Conservation (phyloP, 1,139 yeast genomes). For the Blastobotrys malaysiensis region DNA sequence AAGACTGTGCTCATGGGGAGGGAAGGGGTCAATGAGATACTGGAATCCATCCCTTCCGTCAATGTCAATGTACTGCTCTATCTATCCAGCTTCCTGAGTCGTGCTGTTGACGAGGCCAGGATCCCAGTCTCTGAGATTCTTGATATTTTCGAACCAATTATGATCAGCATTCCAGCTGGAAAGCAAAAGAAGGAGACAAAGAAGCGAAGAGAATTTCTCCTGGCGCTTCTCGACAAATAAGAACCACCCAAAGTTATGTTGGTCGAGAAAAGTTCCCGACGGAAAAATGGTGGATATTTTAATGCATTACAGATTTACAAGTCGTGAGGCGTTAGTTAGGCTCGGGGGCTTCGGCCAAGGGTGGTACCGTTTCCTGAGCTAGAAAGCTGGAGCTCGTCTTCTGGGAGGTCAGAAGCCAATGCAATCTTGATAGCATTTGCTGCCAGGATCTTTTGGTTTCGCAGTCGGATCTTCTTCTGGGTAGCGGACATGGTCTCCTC, state of each 20-base stretch:
- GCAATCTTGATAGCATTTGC: slow-evolving; percentile 53
- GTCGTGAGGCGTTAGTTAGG: neutral
- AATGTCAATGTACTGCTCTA: slow-evolving; percentile 40
- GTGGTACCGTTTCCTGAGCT: slow-evolving; percentile 72
- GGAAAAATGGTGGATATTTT: neutral
- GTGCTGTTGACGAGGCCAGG: slow-evolving; percentile 29
- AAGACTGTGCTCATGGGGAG: slow-evolving; percentile 23
- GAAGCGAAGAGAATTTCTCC: slow-evolving; percentile 23
- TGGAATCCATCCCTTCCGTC: slow-evolving; percentile 38
- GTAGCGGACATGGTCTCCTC: slow-evolving; percentile 23
- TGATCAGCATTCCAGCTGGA: slow-evolving; percentile 30
- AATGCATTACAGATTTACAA: neutral
- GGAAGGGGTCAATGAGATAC: slow-evolving; percentile 26
- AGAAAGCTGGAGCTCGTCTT: slow-evolving; percentile 42
- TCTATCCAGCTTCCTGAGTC: slow-evolving; percentile 35
- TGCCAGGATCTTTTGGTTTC: slow-evolving; percentile 30
- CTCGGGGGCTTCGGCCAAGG: slow-evolving; percentile 52
- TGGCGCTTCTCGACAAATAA: slow-evolving; percentile 15
- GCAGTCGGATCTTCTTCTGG: slow-evolving; percentile 30
- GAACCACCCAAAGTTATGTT: neutral
- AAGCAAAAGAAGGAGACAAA: slow-evolving; percentile 13
- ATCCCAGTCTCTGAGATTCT: slow-evolving; percentile 15
- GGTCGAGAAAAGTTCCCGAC: too few species aligned
- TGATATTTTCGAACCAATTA: slow-evolving; percentile 29
- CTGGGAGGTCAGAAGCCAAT: slow-evolving; percentile 64